These are phyloP conservation scores for Rhizopus delemar DNA, from an alignment of 371 early-diverging fungal genomes.

Conservation along the genomic window DNA sequence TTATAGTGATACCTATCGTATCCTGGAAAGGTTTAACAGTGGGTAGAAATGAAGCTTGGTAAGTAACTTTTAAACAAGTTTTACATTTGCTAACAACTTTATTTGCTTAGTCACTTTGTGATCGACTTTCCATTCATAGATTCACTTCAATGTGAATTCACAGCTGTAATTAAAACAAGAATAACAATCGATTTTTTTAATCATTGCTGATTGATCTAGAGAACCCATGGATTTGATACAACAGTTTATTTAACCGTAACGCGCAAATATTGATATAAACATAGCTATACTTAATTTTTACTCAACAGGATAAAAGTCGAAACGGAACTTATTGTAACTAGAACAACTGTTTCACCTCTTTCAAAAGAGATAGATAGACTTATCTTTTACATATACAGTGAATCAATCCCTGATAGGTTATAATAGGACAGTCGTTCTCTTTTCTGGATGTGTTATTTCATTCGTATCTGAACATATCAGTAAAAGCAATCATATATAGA, in stretches of 20 bases:
- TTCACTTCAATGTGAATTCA: background rate
- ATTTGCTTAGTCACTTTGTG: background rate
- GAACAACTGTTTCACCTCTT: background rate
- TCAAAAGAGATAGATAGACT: background rate
- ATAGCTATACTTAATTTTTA: background rate
- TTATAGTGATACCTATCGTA: background rate
- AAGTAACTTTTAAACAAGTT: too few species aligned
- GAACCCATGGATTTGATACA: background rate
- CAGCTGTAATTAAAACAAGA: background rate
- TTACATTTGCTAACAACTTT: too few species aligned
- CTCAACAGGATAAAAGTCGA: conserved; percentile 4
- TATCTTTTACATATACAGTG: conserved; percentile 8
- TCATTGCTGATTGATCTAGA: background rate
- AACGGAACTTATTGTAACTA: conserved; percentile 20
- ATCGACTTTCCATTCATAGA: background rate
- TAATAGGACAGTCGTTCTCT: conserved; percentile 11
- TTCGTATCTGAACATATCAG: conserved; percentile 17
- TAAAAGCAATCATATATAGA: background rate
- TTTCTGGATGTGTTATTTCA: conserved; percentile 10
- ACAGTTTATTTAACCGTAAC: conserved; percentile 13
- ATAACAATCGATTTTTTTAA: background rate
- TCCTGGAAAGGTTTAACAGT: background rate
- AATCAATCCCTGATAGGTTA: conserved; percentile 8
- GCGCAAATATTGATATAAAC: background rate
- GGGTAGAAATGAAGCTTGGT: background rate